Evolutionary conservation across 208 protist genomes (phyloP), one percentile per base, ranked within the genome.

Genomic region (Trypanosoma cruzi): DNA sequence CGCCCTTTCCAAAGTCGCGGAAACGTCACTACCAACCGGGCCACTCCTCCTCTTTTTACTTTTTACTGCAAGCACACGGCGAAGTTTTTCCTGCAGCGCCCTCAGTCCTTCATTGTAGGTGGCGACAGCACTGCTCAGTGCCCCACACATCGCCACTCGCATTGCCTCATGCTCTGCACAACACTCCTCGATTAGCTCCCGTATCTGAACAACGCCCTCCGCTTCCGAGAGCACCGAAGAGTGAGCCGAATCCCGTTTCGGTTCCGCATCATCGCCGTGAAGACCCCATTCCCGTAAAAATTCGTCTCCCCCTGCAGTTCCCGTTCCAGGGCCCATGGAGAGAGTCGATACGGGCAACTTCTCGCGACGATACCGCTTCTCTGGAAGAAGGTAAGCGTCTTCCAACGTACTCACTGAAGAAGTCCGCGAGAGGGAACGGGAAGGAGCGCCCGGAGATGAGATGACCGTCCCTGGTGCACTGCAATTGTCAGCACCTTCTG

Each of bases 101-200:
- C 16, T 7, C 14, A 75, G 36, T 52, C 55, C 44, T 18, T 64
- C 36, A 62, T 75, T 75, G 32, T 75, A 75, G 24, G 54, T 31
- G 37, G 8, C 29, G 50, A 69, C 34, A 37, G 63, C 62, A 6
- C 44, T 61, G 31, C 68, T 62, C 29, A 75, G 22, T 36, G 70
- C 42, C 34, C 40, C 24, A 53, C n/a, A 49, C 46, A 68, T 40
- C 8, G 32, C 36, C 32, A 56, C 22, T 5, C 50, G 36, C 44
- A 75, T 28, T 31, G 6, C 16, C 42, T 70, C 63, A 53, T 68
- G 49, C 34, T 75, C 62, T 34, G 32, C 63, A 28, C 5, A 34
- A 18, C 40, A 75, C 48, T 69, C 22, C 13, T 54, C 29, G 60
- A 73, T 37, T 16, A 20, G 14, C 28, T 66, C 24, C 4, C 57